phyloP scores from a whole-genome alignment of 2,329 filamentous ascomycete genomes.

The Pseudogymnoascus sp. region DNA sequence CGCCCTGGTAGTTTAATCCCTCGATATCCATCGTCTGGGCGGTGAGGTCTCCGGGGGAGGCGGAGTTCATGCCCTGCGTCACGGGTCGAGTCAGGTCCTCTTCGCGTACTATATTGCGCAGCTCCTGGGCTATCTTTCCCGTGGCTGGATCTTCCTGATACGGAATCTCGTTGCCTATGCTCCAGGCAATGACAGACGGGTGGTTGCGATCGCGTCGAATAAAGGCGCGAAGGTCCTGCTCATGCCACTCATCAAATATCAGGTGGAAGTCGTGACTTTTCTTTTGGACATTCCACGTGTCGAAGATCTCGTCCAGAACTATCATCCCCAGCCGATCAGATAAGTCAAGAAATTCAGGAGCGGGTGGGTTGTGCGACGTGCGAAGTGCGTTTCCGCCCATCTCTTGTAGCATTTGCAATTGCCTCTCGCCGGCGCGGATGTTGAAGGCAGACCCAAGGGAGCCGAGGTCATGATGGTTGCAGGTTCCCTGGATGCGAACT shows the following conservation, averaged over 20 bases:
- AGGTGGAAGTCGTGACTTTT: slow-evolving; percentile 42
- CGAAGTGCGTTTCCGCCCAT: slow-evolving; percentile 44
- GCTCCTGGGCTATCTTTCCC: slow-evolving; percentile 27
- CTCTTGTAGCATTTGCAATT: slow-evolving; percentile 42
- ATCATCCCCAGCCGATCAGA: slow-evolving; percentile 43
- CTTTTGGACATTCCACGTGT: slow-evolving; percentile 42
- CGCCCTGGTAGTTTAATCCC: slow-evolving; percentile 50
- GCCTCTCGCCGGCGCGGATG: slow-evolving; percentile 38
- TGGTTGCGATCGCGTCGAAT: slow-evolving; percentile 49
- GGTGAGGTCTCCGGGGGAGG: slow-evolving; percentile 34
- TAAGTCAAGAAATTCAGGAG: slow-evolving; percentile 42
- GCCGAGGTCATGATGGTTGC: slow-evolving; percentile 46
- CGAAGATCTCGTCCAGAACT: slow-evolving; percentile 48
- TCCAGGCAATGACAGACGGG: slow-evolving; percentile 45
- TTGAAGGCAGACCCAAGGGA: slow-evolving; percentile 45
- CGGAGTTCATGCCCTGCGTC: slow-evolving; percentile 41
- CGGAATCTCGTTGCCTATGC: slow-evolving; percentile 45
- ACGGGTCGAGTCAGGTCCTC: slow-evolving; percentile 42
- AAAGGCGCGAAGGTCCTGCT: slow-evolving; percentile 43
- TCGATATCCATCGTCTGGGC: slow-evolving; percentile 38
- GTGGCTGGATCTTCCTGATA: slow-evolving; percentile 37
- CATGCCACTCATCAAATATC: slow-evolving; percentile 46
- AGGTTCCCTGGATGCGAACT: slow-evolving; percentile 39
- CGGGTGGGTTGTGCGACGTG: slow-evolving; percentile 47
- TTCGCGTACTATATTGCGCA: slow-evolving; percentile 36